Evolutionary conservation across 2,329 filamentous ascomycete genomes (phyloP), one percentile per base, ranked within the genome.

Genomic region (Aureobasidium vineae): DNA sequence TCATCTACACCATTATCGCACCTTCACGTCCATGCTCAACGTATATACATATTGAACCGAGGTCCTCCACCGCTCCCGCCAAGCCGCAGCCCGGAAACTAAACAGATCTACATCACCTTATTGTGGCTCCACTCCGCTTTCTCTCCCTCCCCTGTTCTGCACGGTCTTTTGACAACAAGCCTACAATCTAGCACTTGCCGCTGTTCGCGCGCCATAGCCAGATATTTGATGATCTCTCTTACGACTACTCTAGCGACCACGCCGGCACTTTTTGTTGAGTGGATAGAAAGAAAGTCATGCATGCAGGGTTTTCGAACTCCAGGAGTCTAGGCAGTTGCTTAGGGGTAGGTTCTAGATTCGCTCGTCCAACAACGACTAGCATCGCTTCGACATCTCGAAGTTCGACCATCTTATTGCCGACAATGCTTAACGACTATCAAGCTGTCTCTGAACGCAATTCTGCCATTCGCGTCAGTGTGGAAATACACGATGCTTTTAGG

Each of bases 31-130:
- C 33, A 50, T 23, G 21, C 26, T 21, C 59, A 26, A 61, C 40
- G 38, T 43, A 33, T 47, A 49, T 33, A 16, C n/a, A 43, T 10
- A 19, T 26, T 21, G 19, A 31, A 26, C 26, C 26, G 57, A 61
- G 41, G 21, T 49, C 28, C 28, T 49, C 28, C 43, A 47, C 57
- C 43, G 41, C 43, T 61, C 26, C 41, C 15, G 41, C 57, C 57
- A 61, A 61, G 41, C 41, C 26, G 41, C 41, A 31, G 31, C 26
- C n/a, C 57, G 45, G n/a, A 38, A 36, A 31, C 57, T 61, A 61
- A 61, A 61, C 13, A 38, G 57, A 61, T 61, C 57, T n/a, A 61
- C 57, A 61, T 61, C 57, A 61, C 57, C 57, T 61, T 61, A 26
- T 43, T 41, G 54, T 26, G 15, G 40, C 54, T 59, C 54, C 40